Base-by-base conservation (phyloP, 1,284 basidiomycete genomes). In the Papiliotrema laurentii region DNA sequence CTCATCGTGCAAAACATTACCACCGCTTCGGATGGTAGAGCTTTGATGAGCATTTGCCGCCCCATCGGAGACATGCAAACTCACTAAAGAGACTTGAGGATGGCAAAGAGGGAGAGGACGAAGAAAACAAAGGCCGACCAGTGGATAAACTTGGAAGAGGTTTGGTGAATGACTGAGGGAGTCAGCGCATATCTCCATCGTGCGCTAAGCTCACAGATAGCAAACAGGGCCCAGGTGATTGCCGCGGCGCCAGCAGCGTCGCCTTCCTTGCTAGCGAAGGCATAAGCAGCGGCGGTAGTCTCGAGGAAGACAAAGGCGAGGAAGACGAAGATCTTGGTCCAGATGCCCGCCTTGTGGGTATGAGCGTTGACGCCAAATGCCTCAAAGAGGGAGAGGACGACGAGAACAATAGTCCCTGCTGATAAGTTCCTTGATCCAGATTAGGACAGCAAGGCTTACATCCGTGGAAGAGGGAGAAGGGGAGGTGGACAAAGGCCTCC, bases 301-400 rank as follows among this genome's bases (percentile, higher is more conserved):
- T 94, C 91, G 56, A 97, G 84, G 85, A 96, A 94, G 77, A 96
- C 81, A 89, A 55, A 71, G 7, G 81, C 87, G 39, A 96, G 82
- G 82, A 96, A 94, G 51, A 93, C 91, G 59, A 93, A 88, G 61
- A 90, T 82, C 70, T 94, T 92, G 68, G 90, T 94, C 83, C 89
- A 89, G 51, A 92, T 75, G 24, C 90, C 90, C 1, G 89, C 83
- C 36, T 72, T 73, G 58, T 86, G 77, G 43, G 71, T 73, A 58
- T 78, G 64, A 0, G 87, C 82, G 69, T 92, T 80, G 52, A 84
- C 83, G 56, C 92, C 92, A 63, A 94, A 94, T 0, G 90, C 91
- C 69, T 92, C 85, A 71, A 97, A 96, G 3, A 81, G 85, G 40
- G 88, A 86, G 53, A 96, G 77, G 55, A 96, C 79, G 58, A 94